These are phyloP conservation scores for Funneliformis mosseae DNA, from an alignment of 192 early-diverging fungal genomes.

Conservation along the genomic window DNA sequence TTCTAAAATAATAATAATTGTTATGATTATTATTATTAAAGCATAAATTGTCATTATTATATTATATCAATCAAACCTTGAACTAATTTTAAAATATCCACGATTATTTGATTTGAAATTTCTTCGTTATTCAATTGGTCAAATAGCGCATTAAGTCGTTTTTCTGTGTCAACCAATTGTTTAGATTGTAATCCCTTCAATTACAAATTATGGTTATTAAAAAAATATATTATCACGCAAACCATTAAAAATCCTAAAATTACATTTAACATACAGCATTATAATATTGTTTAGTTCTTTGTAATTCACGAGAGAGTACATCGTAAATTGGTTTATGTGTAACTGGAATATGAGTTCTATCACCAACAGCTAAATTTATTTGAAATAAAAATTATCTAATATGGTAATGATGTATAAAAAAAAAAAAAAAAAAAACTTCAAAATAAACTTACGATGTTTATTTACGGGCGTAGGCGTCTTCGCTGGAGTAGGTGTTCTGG, in stretches of 20 bases:
- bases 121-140: conserved; percentile 86
- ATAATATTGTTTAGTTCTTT: conserved; percentile 50
- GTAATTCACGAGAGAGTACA: conserved; percentile 56
- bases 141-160: conserved; percentile 76
- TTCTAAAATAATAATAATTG: conserved; percentile 3
- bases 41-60: background rate
- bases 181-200: conserved; percentile 68
- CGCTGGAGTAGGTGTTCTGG: conserved; percentile 45
- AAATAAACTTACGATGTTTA: conserved; percentile 57
- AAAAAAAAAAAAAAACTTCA: background rate
- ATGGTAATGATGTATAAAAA: background rate
- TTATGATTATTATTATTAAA: background rate
- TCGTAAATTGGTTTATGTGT: conserved; percentile 66
- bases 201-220: background rate
- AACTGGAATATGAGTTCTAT: conserved; percentile 80
- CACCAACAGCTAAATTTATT: conserved; percentile 64
- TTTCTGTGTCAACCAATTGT: conserved; percentile 83
- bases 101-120: conserved; percentile 62
- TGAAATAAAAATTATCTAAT: background rate
- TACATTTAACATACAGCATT: conserved; percentile 42
- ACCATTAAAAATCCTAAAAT: background rate
- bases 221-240: background rate
- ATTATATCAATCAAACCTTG: conserved; percentile 49
- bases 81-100: conserved; percentile 62
- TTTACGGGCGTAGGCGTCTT: conserved; percentile 50